Evolutionary conservation across 208 protist genomes (phyloP).

Genomic region (Acanthamoeba royreba): DNA sequence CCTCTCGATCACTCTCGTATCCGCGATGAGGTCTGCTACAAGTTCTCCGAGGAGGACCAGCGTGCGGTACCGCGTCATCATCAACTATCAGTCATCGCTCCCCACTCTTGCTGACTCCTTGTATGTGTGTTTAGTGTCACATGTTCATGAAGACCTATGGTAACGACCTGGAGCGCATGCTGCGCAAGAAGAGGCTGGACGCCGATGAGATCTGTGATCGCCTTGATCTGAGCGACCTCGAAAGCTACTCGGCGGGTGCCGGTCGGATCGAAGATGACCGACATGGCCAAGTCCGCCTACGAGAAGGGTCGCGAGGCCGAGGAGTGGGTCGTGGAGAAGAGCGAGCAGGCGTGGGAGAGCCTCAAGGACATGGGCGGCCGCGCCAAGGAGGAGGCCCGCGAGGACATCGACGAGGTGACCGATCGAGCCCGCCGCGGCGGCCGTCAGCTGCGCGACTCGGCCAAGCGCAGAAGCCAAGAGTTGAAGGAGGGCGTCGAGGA

Average conservation of each 20-base stretch:
- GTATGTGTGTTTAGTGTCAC: not conserved
- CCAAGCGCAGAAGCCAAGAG: not conserved
- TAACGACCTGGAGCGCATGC: not conserved
- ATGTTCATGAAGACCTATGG: not conserved
- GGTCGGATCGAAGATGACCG: not conserved
- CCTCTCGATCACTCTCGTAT: not conserved
- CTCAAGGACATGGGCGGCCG: not conserved
- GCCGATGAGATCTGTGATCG: slow-evolving; percentile 4
- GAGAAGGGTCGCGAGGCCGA: slow-evolving; percentile 16
- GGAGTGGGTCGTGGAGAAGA: not conserved
- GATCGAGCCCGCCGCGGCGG: not conserved
- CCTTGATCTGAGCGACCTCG: not conserved
- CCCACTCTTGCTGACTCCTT: no score
- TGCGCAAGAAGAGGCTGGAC: not conserved
- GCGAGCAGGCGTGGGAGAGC: not conserved
- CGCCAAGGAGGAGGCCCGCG: not conserved
- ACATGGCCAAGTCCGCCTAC: not conserved
- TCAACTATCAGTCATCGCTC: no score
- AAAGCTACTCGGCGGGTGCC: not conserved
- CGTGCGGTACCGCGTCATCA: not conserved
- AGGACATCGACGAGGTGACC: not conserved
- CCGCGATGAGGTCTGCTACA: slow-evolving; percentile 24
- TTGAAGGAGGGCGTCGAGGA: not conserved
- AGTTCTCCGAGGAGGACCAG: not conserved
- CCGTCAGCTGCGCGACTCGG: not conserved